Base-by-base conservation (phyloP, 108 stramenopile genomes). In the Ochromonas danica region DNA sequence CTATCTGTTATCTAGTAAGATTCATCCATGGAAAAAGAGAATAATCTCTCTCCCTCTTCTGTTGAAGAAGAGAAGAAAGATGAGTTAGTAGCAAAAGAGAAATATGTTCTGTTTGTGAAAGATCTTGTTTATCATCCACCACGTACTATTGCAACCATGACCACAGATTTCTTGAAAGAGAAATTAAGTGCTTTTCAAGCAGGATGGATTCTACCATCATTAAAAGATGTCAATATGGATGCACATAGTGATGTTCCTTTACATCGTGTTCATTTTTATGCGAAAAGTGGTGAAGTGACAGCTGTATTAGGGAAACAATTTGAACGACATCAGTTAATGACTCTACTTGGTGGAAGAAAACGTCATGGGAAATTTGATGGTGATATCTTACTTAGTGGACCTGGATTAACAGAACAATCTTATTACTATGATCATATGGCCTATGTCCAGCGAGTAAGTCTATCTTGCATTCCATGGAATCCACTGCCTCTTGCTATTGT, bases 381-480 rank as follows among this genome's bases (percentile, higher is more conserved):
- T 36, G 25, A 67, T 25, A 67, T 67, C 17, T 6, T 25, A 6
- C 30, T 67, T 28, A 35, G 10, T 6, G 63, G 63, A 28, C 17
- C 30, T 6, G 31, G 25, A 35, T 31, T 67, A 10, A 25, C 63
- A 10, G 63, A 67, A 10, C 3, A 36, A 6, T 36, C 27, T 36
- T 22, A 67, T 36, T 67, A 67, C 63, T 67, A 67, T 36, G 31
- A 33, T 67, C 35, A 67, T 67, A 25, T 67, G 63, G 63, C 63
- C 6, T 67, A 31, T 67, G 63, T 67, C 33, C 17, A 67, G 25
- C 27, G 33, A 36, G 63, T 67, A 67, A 28, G 63, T 67, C 10
- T 67, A 36, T 67, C 25, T 28, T 67, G 6, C 14, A 22, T 14
- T 6, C 22, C 45, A 14, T 14, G 22, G 22, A 51, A 51, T 51